Base-by-base conservation (phyloP, 2,329 filamentous ascomycete species). In the Colletotrichum sp. region DNA sequence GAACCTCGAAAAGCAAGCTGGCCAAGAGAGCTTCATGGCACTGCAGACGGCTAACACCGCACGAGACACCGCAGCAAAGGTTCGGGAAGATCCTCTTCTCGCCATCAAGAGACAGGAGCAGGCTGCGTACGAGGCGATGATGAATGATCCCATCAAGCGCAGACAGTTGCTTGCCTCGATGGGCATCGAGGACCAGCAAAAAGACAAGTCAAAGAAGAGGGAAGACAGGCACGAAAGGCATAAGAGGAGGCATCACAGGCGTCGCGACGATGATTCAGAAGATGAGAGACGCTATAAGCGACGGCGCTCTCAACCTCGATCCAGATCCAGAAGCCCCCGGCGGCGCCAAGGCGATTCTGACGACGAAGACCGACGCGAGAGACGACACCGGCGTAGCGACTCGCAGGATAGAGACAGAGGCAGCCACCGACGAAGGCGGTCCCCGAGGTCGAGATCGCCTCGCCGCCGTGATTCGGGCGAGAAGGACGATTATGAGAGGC, bases 61-160 rank as follows among this genome's bases (percentile, higher is more conserved):
- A 18, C 90, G 95, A 77, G 97, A 99, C 83, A 96, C 93, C 0
- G 94, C 95, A 34, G 86, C 92, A 64, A 99, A 99, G 87, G 93
- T 98, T 62, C 90, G 96, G 78, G 94, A 97, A 78, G 97, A 99
- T 82, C 97, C 97, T 1, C 89, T 99, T 80, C 87, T 98, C 39
- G 95, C 96, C 28, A 98, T 99, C 83, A 98, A 98, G 89, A 94
- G 93, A 82, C 94, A 97, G 82, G 96, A 98, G 83, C 94, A 96
- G 84, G 93, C 93, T 32, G 93, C 94, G 3, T 95, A 95, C 82
- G 92, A 94, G 79, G 90, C 92, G 10, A 93, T 95, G 91, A 96
- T 95, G 91, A 95, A 93, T 79, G 94, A 95, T 80, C 93, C 94
- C 0, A 89, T 91, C 77, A 93, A 91, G 85, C 88, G 93, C 77